Base-by-base conservation (phyloP, 2,329 filamentous ascomycete species). In the Apiospora hydei region DNA sequence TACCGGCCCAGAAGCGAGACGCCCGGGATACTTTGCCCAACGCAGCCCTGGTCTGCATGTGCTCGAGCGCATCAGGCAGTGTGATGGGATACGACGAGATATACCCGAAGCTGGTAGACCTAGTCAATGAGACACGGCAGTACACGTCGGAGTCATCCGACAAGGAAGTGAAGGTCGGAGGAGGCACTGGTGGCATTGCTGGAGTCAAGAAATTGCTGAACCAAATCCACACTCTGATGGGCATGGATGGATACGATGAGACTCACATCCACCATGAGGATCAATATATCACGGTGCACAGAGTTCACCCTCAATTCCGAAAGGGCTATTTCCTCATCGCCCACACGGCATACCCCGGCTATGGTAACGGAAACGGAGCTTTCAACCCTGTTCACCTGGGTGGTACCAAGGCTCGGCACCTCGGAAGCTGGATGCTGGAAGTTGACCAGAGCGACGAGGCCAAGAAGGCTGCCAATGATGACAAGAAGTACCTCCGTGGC, bases 51-150 rank as follows among this genome's bases (percentile, higher is more conserved):
- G 96, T 98, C 49, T 93, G 92, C 79, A 98, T 99, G 95, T 99
- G 97, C 82, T 91, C 95, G 34, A 98, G 94, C 77, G 94, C 96
- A 1, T 95, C 93, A 10, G 96, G 96, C 64, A 98, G 96, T 80
- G 96, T 98, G 67, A 98, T 98, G 91, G 96, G 96, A 1, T 98
- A 98, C 78, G 96, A 99, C 79, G 96, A 99, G 82, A 91, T 98
- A 73, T 99, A 98, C 77, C 96, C 96, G 0, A 92, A 93, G 77
- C 87, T 98, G 71, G 90, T 99, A n/a, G 95, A 99, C 77, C 88
- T 99, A 21, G 96, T 99, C 21, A 90, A 94, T 70, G 96, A 99
- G 82, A 97, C 89, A 34, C 89, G 96, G 46, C 85, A 92, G 1
- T 99, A 99, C 82, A 90, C 90, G 0, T 96, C 94, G 0, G 87